phyloP scores from a whole-genome alignment of 495 filamentous ascomycete genomes.

The Delitschia confertaspora region DNA sequence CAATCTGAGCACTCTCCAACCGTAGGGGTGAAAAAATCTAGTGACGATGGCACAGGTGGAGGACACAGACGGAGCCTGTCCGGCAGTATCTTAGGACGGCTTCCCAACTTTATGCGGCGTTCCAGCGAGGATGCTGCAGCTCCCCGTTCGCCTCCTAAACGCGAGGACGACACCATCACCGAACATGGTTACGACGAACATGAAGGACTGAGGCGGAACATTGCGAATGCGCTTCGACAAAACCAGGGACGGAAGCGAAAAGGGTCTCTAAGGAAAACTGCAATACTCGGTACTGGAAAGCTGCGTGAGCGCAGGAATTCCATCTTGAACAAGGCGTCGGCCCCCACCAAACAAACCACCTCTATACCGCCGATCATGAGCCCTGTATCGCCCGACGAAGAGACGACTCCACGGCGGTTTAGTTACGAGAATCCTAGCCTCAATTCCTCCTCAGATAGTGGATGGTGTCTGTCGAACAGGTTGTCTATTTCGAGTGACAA shows the following conservation, averaged over 20 bases:
- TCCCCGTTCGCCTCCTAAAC: slow-evolving; percentile 37
- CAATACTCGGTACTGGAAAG: slow-evolving; percentile 30
- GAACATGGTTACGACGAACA: slow-evolving; percentile 35
- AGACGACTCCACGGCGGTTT: slow-evolving; percentile 27
- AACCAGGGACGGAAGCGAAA: slow-evolving; percentile 63
- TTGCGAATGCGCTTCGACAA: slow-evolving; percentile 44
- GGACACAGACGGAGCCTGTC: slow-evolving; percentile 58
- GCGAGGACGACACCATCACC: slow-evolving; percentile 34
- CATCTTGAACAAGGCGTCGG: slow-evolving; percentile 1
- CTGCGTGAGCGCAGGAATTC: slow-evolving; percentile 25
- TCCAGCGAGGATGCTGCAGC: slow-evolving; percentile 36
- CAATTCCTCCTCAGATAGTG: slow-evolving; percentile 28
- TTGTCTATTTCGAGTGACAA: slow-evolving; percentile 31
- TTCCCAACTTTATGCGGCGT: slow-evolving; percentile 48
- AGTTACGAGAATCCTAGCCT: slow-evolving; percentile 31
- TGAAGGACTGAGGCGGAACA: slow-evolving; percentile 35
- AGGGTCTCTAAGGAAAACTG: slow-evolving; percentile 35
- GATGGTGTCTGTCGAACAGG: slow-evolving; percentile 18
- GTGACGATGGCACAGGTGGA: slow-evolving; percentile 1
- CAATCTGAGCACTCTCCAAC: not conserved
- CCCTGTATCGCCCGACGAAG: slow-evolving; percentile 13
- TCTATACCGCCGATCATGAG: slow-evolving; percentile 1
- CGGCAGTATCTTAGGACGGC: slow-evolving; percentile 51
- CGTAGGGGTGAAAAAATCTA: not conserved
- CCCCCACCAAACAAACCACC: not conserved